These are phyloP conservation scores for Tothia fuscella DNA, from an alignment of 2,329 filamentous ascomycete species.

Conservation along the genomic window DNA sequence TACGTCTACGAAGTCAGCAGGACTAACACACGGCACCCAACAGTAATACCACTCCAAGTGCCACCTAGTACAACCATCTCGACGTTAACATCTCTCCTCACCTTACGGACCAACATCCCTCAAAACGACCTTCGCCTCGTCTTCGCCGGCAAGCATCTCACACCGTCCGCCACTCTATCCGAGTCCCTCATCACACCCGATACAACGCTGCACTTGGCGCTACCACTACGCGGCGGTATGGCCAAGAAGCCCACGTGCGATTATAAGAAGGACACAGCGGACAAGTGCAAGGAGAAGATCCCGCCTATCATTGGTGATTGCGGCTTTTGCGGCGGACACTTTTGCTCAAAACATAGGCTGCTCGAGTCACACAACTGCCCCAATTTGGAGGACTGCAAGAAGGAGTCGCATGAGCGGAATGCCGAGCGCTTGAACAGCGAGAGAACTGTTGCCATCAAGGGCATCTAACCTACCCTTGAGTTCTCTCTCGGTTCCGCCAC, in stretches of 20 bases:
- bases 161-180: constrained; percentile 30
- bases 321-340: constrained; percentile 85
- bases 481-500: too few species aligned
- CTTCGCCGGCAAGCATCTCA: constrained; percentile 46
- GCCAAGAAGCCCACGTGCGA: constrained; percentile 28
- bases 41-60: constrained; percentile 46
- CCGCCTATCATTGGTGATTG: constrained; percentile 95
- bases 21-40: constrained; percentile 14
- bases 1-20: constrained; percentile 6
- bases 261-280: constrained; percentile 43
- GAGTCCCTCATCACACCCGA: constrained; percentile 38
- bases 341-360: constrained; percentile 88
- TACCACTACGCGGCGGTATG: constrained; percentile 44
- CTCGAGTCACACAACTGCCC: constrained; percentile 90
- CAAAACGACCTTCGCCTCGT: constrained; percentile 43
- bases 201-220: constrained; percentile 40
- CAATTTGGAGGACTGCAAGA: constrained; percentile 93
- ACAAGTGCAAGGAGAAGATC: constrained; percentile 75
- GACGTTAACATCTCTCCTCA: constrained; percentile 44
- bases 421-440: constrained; percentile 85
- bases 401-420: constrained; percentile 90
- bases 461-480: constrained; percentile 51
- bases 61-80: constrained; percentile 41
- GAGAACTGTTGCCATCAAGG: constrained; percentile 86
- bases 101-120: constrained; percentile 41